Evolutionary conservation across 192 early-diverging fungal genomes (phyloP), one percentile per base, ranked within the genome.

Genomic region (Umbelopsis sp.): DNA sequence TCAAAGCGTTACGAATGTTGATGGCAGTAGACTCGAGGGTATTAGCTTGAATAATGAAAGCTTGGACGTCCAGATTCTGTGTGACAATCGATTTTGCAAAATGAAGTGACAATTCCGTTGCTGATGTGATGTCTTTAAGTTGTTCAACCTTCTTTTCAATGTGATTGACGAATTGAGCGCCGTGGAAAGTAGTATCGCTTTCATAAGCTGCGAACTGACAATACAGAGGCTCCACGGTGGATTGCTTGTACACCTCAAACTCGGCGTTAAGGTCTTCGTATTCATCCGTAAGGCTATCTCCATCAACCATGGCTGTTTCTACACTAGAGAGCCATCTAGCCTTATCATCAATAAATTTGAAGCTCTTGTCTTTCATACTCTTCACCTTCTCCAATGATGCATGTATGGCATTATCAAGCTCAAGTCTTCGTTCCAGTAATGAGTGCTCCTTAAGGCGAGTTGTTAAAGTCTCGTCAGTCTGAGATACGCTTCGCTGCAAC

Each of bases 41-140:
- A 32, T 68, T 71, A 11, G 76, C 71, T 12, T 71, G 21, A 20
- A 49, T 38, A 43, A 77, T 73, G 62, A 77, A 77, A 2, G 34
- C 50, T 17, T 71, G 31, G 8, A 73, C 53, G 17, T 65, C 43
- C 5, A 71, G 56, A 34, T 70, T 45, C 25, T 77, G 76, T 26
- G 66, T 32, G 6, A 77, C 67, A 34, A 77, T 67, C 5, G 69
- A 43, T 24, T 77, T 73, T 5, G 76, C 71, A 47, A 73, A 77
- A 16, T 29, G 52, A 52, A 77, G 54, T 12, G 56, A 31, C n/a
- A 26, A 49, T 10, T 65, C 16, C 17, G 41, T 41, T 14, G 54
- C 54, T 5, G 29, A 44, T 22, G 41, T 11, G 0, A 45, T 53
- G 12, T 10, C 3, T 29, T 38, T 54, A 17, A 75, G 34, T 2